A percentile compares a stretch with the other conserved stretches of the same genome.
phyloP scores from a whole-genome alignment of 805 yeast species.

The Metschnikowia lachancei region DNA sequence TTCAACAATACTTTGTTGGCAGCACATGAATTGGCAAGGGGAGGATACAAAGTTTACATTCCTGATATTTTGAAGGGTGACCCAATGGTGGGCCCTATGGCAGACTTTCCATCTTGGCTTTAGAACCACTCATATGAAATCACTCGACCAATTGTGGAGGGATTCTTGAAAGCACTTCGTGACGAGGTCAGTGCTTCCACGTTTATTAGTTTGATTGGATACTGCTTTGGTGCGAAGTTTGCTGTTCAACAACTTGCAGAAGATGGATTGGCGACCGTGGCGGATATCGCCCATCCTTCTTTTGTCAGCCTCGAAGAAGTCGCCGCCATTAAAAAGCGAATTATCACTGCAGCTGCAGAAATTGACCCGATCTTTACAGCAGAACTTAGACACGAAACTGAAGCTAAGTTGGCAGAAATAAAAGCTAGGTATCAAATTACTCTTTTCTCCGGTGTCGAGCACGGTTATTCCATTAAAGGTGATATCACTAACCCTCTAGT shows the following conservation, averaged over 20 bases:
- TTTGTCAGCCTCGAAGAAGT: constrained; percentile 65
- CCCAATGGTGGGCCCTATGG: constrained; percentile 19
- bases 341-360: constrained; percentile 75
- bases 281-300: constrained; percentile 85
- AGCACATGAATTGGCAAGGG: constrained; percentile 63
- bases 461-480: constrained; percentile 82
- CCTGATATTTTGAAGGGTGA: constrained; percentile 74
- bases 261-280: constrained; percentile 50
- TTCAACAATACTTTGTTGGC: constrained; percentile 56
- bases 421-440: constrained; percentile 59
- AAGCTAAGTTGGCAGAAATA: constrained; percentile 48
- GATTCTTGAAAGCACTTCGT: constrained; percentile 46
- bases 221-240: constrained; percentile 82
- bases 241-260: constrained; percentile 50
- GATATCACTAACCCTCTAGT: constrained; percentile 54
- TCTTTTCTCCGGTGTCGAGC: constrained; percentile 60
- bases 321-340: constrained; percentile 55
- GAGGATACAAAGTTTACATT: constrained; percentile 62
- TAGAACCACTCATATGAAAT: constrained; percentile 48
- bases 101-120: constrained; percentile 47
- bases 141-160: constrained; percentile 48
- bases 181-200: constrained; percentile 40
- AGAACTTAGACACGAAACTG: constrained; percentile 63
- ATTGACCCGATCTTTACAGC: constrained; percentile 58
- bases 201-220: constrained; percentile 62